Evolutionary conservation across 495 filamentous ascomycete genomes (phyloP).

Genomic region (Melanomma pulvis-pyrius): DNA sequence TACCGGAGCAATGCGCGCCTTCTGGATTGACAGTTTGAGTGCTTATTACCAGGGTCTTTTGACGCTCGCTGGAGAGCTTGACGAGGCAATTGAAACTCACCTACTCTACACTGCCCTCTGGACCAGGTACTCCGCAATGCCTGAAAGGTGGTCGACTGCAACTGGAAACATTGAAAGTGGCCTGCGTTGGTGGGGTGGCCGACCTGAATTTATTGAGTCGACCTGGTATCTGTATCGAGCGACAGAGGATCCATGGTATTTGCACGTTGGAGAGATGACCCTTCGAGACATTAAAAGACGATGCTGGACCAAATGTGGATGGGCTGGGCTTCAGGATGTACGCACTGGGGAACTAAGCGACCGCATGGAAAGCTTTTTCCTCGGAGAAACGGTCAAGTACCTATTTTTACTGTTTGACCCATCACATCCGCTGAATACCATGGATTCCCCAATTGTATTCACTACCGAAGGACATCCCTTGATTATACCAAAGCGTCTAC

Average conservation of each 20-base stretch:
- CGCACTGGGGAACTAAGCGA: conserved; percentile 85
- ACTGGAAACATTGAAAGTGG: conserved; percentile 85
- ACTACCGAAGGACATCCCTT: conserved; percentile 95
- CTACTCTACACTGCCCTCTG: conserved; percentile 88
- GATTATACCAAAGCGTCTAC: conserved; percentile 64
- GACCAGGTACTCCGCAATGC: conserved; percentile 89
- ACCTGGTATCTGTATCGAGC: conserved; percentile 91
- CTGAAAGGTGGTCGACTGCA: conserved; percentile 88
- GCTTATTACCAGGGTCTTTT: conserved; percentile 95
- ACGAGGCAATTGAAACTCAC: conserved; percentile 87
- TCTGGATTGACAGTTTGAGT: conserved; percentile 93
- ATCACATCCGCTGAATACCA: conserved; percentile 80
- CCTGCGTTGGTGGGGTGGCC: conserved; percentile 89
- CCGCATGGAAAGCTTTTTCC: conserved; percentile 98
- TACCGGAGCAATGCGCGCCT: conserved; percentile 78
- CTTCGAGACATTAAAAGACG: conserved; percentile 83
- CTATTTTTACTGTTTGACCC: conserved; percentile 85
- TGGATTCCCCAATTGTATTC: conserved; percentile 89
- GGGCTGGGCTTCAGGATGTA: conserved; percentile 94
- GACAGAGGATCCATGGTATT: conserved; percentile 94
- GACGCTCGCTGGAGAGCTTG: conserved; percentile 79
- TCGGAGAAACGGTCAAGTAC: conserved; percentile 95
- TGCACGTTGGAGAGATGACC: conserved; percentile 94
- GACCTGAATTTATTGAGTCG: conserved; percentile 95
- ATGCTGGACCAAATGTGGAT: conserved; percentile 93